Conservation (phyloP, 306 rosid species). For the Casuarina equisetifolia region DNA sequence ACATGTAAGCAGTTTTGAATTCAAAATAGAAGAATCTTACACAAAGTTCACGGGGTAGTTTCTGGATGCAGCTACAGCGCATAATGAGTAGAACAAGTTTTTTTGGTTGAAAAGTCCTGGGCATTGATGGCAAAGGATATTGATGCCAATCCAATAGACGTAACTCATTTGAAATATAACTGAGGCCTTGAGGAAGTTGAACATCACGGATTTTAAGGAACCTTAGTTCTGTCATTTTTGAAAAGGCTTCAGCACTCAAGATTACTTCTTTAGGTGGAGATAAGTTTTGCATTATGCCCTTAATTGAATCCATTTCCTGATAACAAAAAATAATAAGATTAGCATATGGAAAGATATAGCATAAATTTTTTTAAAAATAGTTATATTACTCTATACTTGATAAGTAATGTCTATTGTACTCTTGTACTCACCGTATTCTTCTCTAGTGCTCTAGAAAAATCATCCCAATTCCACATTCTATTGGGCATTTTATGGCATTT, state of each 20-base stretch:
- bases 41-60: conserved; percentile 13
- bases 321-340: not conserved
- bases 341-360: not conserved
- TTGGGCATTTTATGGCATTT: no score
- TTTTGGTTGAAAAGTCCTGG: conserved; percentile 8
- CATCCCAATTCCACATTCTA: no score
- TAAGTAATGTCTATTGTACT: not conserved
- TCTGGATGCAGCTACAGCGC: conserved; percentile 3
- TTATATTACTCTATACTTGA: not conserved
- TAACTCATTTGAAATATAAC: conserved; percentile 26
- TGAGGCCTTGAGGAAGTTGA: not conserved
- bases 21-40: not conserved
- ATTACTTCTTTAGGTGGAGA: not conserved
- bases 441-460: no score
- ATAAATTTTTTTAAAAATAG: not conserved
- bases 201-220: conserved; percentile 22
- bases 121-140: conserved; percentile 17
- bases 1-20: not conserved
- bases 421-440: not conserved
- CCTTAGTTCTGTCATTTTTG: conserved; percentile 23
- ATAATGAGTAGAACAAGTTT: conserved; percentile 29
- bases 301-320: conserved; percentile 18
- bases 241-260: conserved; percentile 25
- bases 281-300: not conserved
- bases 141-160: conserved; percentile 23